These are phyloP conservation scores for Forsythia suspensa DNA, from an alignment of 257 asterid genomes.

Conservation along the genomic window DNA sequence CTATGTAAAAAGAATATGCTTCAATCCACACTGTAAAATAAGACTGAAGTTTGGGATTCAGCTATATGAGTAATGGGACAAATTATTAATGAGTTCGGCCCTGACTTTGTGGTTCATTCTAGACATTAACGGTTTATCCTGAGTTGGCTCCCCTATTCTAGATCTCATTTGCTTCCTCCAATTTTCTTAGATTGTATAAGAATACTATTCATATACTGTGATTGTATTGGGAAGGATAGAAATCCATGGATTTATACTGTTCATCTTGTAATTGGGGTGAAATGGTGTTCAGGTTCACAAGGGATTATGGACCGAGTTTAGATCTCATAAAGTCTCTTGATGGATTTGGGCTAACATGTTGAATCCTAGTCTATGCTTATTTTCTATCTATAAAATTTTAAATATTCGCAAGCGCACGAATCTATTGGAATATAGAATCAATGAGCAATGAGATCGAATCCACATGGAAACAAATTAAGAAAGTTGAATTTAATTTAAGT, in stretches of 20 bases:
- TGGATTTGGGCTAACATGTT: background rate
- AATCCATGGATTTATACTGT: background rate
- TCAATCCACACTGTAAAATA: background rate
- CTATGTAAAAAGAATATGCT: background rate
- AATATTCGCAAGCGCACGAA: too few species aligned
- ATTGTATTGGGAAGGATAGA: background rate
- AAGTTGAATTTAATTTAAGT: too few species aligned
- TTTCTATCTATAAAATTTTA: background rate
- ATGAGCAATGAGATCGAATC: too few species aligned
- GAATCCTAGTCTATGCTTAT: background rate
- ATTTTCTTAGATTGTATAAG: background rate
- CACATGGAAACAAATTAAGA: background rate
- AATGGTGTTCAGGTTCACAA: background rate
- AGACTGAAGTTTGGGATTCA: background rate
- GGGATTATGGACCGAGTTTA: background rate
- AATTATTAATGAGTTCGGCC: background rate
- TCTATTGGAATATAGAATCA: too few species aligned
- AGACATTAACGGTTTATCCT: background rate
- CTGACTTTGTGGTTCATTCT: background rate
- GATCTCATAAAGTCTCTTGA: background rate
- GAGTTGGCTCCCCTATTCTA: background rate
- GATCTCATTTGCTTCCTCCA: background rate
- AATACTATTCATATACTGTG: background rate
- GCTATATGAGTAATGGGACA: background rate
- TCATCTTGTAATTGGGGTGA: background rate